Evolutionary conservation across 805 yeast species (phyloP).

Genomic region (Cyberlindnera meyerae): DNA sequence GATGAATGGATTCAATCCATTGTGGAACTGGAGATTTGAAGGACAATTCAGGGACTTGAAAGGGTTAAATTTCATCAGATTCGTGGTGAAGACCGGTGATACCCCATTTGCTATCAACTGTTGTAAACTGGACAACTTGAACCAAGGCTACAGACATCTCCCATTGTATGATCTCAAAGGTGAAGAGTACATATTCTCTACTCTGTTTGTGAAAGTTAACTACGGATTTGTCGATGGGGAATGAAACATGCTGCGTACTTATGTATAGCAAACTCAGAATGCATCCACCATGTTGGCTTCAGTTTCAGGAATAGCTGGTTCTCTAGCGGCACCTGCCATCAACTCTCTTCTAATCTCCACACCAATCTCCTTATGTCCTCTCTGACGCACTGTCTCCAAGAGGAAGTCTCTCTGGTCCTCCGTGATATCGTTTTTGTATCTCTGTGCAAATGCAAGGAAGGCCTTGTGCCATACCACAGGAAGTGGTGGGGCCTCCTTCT

Average conservation of each 20-base stretch:
- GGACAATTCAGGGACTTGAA: constrained; percentile 35
- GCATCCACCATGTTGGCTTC: constrained; percentile 29
- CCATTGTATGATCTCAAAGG: constrained; percentile 77
- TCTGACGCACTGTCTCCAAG: constrained; percentile 83
- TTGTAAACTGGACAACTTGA: constrained; percentile 55
- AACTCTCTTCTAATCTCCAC: constrained; percentile 94
- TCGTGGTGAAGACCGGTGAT: constrained; percentile 44
- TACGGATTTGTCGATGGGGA: too few species aligned
- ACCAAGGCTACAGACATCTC: constrained; percentile 77
- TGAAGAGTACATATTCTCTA: constrained; percentile 64
- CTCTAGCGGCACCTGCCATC: constrained; percentile 76
- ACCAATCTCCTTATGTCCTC: constrained; percentile 83
- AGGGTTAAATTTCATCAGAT: constrained; percentile 52
- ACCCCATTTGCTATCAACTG: constrained; percentile 53
- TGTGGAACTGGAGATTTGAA: constrained; percentile 61
- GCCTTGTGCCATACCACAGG: constrained; percentile 99
- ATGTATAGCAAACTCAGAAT: too few species aligned
- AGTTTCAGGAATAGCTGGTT: constrained; percentile 26
- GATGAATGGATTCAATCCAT: constrained; percentile 83
- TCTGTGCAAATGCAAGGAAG: constrained; percentile 87
- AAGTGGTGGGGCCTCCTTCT: constrained; percentile 43
- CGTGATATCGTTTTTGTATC: constrained; percentile 96
- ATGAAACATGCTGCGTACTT: too few species aligned
- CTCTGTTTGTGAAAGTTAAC: constrained; percentile 39
- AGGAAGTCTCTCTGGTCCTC: constrained; percentile 96